Conservation (phyloP, 768 basidiomycete genomes). For the Hydnomerulius pinastri region DNA sequence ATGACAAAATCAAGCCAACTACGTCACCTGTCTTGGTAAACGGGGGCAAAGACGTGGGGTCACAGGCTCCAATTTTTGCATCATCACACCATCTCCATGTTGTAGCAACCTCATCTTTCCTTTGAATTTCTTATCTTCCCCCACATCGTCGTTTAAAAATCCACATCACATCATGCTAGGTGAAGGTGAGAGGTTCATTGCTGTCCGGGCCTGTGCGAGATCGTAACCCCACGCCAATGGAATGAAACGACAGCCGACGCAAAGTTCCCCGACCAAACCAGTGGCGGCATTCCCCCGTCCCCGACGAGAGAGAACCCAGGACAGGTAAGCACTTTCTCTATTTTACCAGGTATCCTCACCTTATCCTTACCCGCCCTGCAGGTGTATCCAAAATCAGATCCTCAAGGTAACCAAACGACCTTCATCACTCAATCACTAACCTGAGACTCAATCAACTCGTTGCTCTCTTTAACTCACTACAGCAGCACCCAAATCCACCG, state of each 20-base stretch:
- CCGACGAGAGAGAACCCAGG: constrained; percentile 50
- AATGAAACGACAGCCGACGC: constrained; percentile 31
- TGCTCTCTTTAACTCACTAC: background rate
- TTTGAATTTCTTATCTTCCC: too few species aligned
- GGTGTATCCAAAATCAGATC: constrained; percentile 52
- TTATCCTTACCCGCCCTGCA: constrained; percentile 17
- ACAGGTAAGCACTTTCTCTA: constrained; percentile 29
- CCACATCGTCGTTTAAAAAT: background rate
- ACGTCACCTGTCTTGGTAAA: too few species aligned
- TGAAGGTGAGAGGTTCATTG: constrained; percentile 24
- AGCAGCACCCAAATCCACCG: constrained; percentile 23
- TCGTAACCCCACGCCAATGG: background rate
- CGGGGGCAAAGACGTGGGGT: too few species aligned
- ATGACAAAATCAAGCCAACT: too few species aligned
- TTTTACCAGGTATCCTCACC: background rate
- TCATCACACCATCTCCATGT: too few species aligned
- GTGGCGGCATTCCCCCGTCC: constrained; percentile 41
- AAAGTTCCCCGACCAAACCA: constrained; percentile 42
- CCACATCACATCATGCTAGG: constrained; percentile 21
- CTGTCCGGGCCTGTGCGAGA: too few species aligned
- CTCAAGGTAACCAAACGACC: constrained; percentile 32
- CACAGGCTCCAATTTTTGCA: too few species aligned
- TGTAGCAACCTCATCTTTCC: too few species aligned
- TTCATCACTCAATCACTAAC: too few species aligned
- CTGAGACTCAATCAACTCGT: too few species aligned